Evolutionary conservation across 2,329 filamentous ascomycete genomes (phyloP), one percentile per base, ranked within the genome.

Genomic region (Alternaria arbusti): DNA sequence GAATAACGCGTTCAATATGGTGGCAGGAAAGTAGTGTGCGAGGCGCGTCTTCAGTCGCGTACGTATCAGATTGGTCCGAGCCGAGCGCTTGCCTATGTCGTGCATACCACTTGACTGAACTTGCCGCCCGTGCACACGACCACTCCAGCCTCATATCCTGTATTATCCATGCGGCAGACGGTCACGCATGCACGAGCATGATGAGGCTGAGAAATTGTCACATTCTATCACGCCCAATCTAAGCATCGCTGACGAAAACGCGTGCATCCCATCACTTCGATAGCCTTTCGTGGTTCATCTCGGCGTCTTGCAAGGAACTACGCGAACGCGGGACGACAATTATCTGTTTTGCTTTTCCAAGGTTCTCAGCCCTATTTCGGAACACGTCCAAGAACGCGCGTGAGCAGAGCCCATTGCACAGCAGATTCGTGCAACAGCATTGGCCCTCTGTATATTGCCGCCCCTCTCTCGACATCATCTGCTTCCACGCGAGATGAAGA

Each of bases 11-110:
- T 45, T 55, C 56, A 70, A 67, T 55, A 61, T 71, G 65, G 73
- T 75, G 72, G 73, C 70, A 73, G 73, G 74, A 66, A 74, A 59
- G 65, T 61, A 55, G 57, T 57, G 54, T 60, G 59, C 55, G 63
- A 65, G 63, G 62, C 65, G 65, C 65, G 65, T 67, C 61, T 59
- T 47, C 52, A 15, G 50, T 58, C 65, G 63, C 62, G 65, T 64
- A 54, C 52, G 64, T 65, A 56, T 58, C 47, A 62, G 46, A 57
- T 61, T 62, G 55, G 64, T 57, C 65, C 59, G 63, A 63, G 63
- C 57, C 51, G 51, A 46, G 63, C 59, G 57, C 60, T 63, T 63
- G 60, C 59, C 49, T 54, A 73, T 70, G 67, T 65, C 68, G 61
- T 62, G 65, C 63, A 68, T 62, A 46, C 26, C 54, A 47, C 54